Percentiles rank a stretch among this genome's conserved stretches.
These are phyloP conservation scores for Trichoderma simmonsii DNA, from an alignment of 2,329 filamentous ascomycete genomes.

Conservation along the genomic window DNA sequence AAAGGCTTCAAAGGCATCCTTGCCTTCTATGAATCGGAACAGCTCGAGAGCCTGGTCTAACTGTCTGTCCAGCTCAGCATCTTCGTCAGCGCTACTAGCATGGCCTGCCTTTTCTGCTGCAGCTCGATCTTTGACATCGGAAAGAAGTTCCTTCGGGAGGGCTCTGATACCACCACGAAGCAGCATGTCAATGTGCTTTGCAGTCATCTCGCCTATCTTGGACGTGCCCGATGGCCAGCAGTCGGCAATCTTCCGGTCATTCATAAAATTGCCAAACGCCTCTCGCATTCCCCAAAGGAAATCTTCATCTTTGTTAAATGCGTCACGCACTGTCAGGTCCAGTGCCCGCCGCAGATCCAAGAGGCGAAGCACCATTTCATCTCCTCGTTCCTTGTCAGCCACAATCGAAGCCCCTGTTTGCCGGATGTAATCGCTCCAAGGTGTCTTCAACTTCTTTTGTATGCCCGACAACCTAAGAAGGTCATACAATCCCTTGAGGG, in stretches of 20 bases:
- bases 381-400: constrained; percentile 70
- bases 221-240: constrained; percentile 80
- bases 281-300: constrained; percentile 78
- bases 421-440: constrained; percentile 79
- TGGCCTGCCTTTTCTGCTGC: constrained; percentile 60
- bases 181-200: constrained; percentile 90
- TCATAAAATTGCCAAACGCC: constrained; percentile 87
- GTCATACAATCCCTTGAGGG: constrained; percentile 73
- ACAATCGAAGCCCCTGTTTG: constrained; percentile 73
- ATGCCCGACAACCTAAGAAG: constrained; percentile 71
- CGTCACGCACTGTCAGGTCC: constrained; percentile 71
- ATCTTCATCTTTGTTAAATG: constrained; percentile 74
- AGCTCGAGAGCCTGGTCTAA: constrained; percentile 90
- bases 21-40: constrained; percentile 95
- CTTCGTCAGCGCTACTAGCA: constrained; percentile 75
- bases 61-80: constrained; percentile 86
- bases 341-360: constrained; percentile 76
- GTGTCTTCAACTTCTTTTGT: constrained; percentile 63
- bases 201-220: constrained; percentile 98
- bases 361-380: constrained; percentile 82
- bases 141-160: constrained; percentile 65
- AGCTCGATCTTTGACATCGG: constrained; percentile 56
- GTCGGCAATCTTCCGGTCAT: constrained; percentile 71
- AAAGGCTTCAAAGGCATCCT: constrained; percentile 97
- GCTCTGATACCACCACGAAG: constrained; percentile 84